These are phyloP conservation scores for Tulasnella sp. DNA, from an alignment of 768 basidiomycete species.

Conservation along the genomic window DNA sequence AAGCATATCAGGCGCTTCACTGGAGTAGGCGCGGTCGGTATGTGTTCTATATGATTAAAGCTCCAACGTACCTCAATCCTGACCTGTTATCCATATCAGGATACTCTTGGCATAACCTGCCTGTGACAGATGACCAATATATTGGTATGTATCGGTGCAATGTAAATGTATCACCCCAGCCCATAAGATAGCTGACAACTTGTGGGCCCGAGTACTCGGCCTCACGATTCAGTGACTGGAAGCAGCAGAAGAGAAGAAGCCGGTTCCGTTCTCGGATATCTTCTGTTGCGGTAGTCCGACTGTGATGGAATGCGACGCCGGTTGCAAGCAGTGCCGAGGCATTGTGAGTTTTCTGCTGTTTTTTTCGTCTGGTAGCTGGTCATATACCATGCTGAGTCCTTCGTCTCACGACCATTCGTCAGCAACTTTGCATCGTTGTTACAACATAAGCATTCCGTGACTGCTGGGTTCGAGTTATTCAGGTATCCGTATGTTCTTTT, in stretches of 20 bases:
- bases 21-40: no score
- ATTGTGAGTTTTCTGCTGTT: constrained; percentile 30
- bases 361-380: constrained; percentile 31
- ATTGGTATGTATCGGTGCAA: constrained; percentile 33
- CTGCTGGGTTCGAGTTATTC: constrained; percentile 24
- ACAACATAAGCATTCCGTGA: constrained; percentile 24
- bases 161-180: constrained; percentile 31
- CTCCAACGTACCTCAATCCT: no score
- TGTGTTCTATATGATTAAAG: no score
- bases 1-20: no score
- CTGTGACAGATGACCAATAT: constrained; percentile 31
- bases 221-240: constrained; percentile 29
- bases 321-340: constrained; percentile 30
- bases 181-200: constrained; percentile 36
- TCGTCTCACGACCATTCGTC: constrained; percentile 30
- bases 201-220: constrained; percentile 33
- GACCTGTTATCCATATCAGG: no score
- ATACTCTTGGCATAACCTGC: no score
- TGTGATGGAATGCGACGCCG: constrained; percentile 26
- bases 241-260: constrained; percentile 27
- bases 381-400: constrained; percentile 30
- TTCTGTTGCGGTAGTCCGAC: constrained; percentile 17
- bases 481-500: constrained; percentile 18
- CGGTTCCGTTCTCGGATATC: constrained; percentile 24
- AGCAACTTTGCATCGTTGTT: constrained; percentile 38